Evolutionary conservation across 345 rosid species (phyloP), one percentile per base, ranked within the genome.

Genomic region (Salix brachista): DNA sequence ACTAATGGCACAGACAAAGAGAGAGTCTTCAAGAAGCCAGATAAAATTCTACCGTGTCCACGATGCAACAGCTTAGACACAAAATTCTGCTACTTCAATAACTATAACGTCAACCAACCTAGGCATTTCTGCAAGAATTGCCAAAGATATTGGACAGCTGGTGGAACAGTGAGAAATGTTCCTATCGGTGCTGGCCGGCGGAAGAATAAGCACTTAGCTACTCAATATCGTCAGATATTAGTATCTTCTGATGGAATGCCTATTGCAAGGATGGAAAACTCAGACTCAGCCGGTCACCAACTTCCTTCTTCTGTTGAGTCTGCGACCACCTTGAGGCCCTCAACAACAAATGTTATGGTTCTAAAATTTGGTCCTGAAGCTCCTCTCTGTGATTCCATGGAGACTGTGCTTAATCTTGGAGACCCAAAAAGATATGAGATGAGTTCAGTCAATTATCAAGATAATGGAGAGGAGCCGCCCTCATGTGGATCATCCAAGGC

Each of bases 111-210:
- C 72, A 92, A 91, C 84, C 98, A 94, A 75, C 97, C 98, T 10
- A 89, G 97, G 1, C 96, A 94, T 78, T 91, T 94, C 84, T 94
- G 98, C 78, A 94, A 91, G 88, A 89, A 90, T 77, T 92, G 98
- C 73, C 98, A 94, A 84, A 90, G 98, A 78, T 94, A 94, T 84
- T 94, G 98, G 98, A 94, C 98, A 2, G 97, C 95, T 16, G 97
- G 98, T 67, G 98, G 98, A 78, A 91, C 95, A 2, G 92, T 94
- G 97, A 89, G 97, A 82, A 92, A 94, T 69, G 98, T 94, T 19
- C 97, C 97, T 0, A 92, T 94, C 66, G 98, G 98, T 71, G 98
- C 98, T 46, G 98, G 97, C 30, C 85, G 98, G 11, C 92, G 98
- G 71, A 94, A 91, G 92, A 94, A 88, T 84, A 94, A 94, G 89